Evolutionary conservation across 306 rosid genomes (phyloP).

Genomic region (Gastrolobium bilobum): DNA sequence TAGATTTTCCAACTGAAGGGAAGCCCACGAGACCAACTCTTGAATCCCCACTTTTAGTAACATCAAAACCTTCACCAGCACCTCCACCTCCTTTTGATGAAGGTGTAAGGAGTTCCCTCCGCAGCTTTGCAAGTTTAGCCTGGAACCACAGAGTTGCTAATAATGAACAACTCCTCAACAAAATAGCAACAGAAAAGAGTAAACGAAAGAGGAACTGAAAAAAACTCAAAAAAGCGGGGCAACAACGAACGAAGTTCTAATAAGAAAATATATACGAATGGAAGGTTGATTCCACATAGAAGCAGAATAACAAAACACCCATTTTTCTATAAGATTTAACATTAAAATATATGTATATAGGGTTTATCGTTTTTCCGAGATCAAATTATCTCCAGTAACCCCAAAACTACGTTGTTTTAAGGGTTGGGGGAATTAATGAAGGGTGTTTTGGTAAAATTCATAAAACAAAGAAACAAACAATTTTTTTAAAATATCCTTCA

Average conservation of each 20-base stretch:
- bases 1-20: slow-evolving; percentile 98
- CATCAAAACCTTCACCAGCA: slow-evolving; percentile 99
- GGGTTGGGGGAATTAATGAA: no score
- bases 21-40: slow-evolving; percentile 99
- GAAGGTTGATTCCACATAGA: slow-evolving; percentile 14
- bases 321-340: background rate
- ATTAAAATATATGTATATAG: no score
- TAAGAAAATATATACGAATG: slow-evolving; percentile 1
- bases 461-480: no score
- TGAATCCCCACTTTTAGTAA: slow-evolving; percentile 99
- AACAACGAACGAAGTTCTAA: background rate
- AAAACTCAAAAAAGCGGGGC: slow-evolving; percentile 7
- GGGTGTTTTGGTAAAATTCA: no score
- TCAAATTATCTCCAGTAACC: no score
- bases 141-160: slow-evolving; percentile 48
- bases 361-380: no score
- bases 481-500: no score
- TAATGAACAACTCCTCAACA: slow-evolving; percentile 37
- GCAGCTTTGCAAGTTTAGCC: slow-evolving; percentile 98
- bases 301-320: slow-evolving; percentile 21
- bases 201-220: background rate
- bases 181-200: background rate
- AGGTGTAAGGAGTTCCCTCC: slow-evolving; percentile 94
- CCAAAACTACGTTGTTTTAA: no score
- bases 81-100: slow-evolving; percentile 91